Evolutionary conservation across 805 yeast species (phyloP).

Genomic region (Maudiozyma serrabonitensis): DNA sequence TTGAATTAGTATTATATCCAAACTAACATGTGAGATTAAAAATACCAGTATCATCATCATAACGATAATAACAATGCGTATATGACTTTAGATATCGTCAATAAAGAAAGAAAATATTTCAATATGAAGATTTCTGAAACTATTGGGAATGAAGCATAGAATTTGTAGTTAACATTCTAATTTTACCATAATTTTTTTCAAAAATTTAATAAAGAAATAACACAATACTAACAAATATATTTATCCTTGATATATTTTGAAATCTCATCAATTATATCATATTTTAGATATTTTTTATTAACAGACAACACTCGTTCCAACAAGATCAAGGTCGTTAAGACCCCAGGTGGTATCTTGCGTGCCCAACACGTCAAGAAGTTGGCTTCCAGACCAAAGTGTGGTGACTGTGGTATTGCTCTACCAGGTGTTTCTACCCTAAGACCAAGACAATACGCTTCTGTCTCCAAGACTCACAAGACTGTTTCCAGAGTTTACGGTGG

Average conservation of each 20-base stretch:
- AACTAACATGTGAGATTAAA: too few relatives aligned
- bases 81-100: too few relatives aligned
- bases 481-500: conserved; percentile 99
- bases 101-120: too few relatives aligned
- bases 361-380: conserved; percentile 94
- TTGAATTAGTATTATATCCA: too few relatives aligned
- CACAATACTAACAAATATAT: not conserved
- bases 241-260: not conserved
- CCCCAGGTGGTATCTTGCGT: conserved; percentile 98
- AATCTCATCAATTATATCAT: too few relatives aligned
- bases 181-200: too few relatives aligned
- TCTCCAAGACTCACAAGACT: conserved; percentile 93
- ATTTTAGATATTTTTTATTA: not conserved
- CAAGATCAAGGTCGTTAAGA: conserved; percentile 98
- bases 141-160: too few relatives aligned
- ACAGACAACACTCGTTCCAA: conserved; percentile 98
- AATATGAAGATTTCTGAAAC: too few relatives aligned
- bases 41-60: too few relatives aligned
- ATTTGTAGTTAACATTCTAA: too few relatives aligned
- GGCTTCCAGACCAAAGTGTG: conserved; percentile 81
- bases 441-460: conserved; percentile 94
- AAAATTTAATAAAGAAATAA: too few relatives aligned
- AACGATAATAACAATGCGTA: too few relatives aligned
- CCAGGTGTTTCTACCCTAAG: conserved; percentile 89
- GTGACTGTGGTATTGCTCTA: conserved; percentile 75